These are phyloP conservation scores for Yarrowia sp. DNA, from an alignment of 805 yeast genomes.

Conservation along the genomic window DNA sequence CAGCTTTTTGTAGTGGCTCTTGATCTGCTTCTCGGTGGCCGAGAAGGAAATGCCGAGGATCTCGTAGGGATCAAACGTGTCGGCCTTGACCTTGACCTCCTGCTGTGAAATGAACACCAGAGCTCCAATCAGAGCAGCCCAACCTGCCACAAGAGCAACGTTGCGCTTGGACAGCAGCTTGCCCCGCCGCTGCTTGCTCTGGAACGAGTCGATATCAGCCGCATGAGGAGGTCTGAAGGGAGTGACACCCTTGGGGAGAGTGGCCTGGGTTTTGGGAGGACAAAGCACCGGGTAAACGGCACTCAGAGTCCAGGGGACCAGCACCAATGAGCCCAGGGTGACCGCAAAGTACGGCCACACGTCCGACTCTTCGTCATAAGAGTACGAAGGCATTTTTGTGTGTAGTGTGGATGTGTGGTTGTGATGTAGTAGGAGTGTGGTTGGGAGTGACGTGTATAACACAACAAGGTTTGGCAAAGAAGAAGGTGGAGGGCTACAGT, in stretches of 20 bases:
- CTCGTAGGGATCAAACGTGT: slow-evolving; percentile 84
- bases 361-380: slow-evolving; percentile 84
- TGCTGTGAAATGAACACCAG: slow-evolving; percentile 40
- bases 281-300: slow-evolving; percentile 16
- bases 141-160: slow-evolving; percentile 50
- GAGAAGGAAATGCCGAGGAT: slow-evolving; percentile 69
- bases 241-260: slow-evolving; percentile 5
- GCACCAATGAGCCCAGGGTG: slow-evolving; percentile 64
- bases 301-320: slow-evolving; percentile 58
- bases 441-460: slow-evolving; percentile 1
- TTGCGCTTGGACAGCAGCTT: slow-evolving; percentile 39
- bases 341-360: slow-evolving; percentile 90
- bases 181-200: slow-evolving; percentile 35
- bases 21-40: slow-evolving; percentile 74
- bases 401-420: neutral
- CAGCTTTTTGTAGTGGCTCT: slow-evolving; percentile 78
- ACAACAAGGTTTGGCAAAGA: neutral
- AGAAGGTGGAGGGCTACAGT: neutral
- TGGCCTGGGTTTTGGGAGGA: slow-evolving; percentile 7
- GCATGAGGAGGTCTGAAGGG: slow-evolving; percentile 21
- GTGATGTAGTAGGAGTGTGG: neutral
- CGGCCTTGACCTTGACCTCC: slow-evolving; percentile 36
- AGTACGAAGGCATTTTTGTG: slow-evolving; percentile 45
- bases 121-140: slow-evolving; percentile 54
- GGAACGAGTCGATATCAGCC: slow-evolving; percentile 33